These are phyloP conservation scores for Phoenix roebelenii DNA, from an alignment of 176 grass and related monocot species.

Conservation along the genomic window DNA sequence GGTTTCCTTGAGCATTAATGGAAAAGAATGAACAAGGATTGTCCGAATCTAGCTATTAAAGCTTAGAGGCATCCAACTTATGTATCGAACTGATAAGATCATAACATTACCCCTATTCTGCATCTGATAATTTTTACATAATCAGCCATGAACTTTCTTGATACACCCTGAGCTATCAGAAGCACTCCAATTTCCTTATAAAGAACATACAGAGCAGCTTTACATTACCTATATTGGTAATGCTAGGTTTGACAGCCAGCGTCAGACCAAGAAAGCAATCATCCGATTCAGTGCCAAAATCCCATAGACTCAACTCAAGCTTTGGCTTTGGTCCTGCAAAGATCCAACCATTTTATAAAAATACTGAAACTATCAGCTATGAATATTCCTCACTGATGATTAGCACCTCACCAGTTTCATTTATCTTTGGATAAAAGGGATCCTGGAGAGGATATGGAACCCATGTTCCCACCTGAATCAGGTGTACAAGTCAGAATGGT, in stretches of 20 bases:
- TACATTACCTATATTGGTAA: constrained; percentile 50
- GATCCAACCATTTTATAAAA: neutral
- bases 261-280: constrained; percentile 80
- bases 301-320: constrained; percentile 76
- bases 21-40: no score
- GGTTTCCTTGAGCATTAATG: no score
- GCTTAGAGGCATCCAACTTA: no score
- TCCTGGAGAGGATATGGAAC: constrained; percentile 37
- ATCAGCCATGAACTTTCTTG: no score
- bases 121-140: no score
- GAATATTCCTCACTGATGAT: no score
- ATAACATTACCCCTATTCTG: no score
- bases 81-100: no score
- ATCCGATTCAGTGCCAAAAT: constrained; percentile 59
- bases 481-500: constrained; percentile 15
- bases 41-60: no score
- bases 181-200: no score
- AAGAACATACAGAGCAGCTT: neutral
- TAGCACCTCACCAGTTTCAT: constrained; percentile 36
- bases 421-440: constrained; percentile 21
- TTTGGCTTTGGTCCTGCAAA: constrained; percentile 44
- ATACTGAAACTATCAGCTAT: no score
- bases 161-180: no score
- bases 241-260: constrained; percentile 60
- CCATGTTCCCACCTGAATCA: constrained; percentile 43